These are phyloP conservation scores for Albatrellus ellisii DNA, from an alignment of 768 basidiomycete species.

Conservation along the genomic window DNA sequence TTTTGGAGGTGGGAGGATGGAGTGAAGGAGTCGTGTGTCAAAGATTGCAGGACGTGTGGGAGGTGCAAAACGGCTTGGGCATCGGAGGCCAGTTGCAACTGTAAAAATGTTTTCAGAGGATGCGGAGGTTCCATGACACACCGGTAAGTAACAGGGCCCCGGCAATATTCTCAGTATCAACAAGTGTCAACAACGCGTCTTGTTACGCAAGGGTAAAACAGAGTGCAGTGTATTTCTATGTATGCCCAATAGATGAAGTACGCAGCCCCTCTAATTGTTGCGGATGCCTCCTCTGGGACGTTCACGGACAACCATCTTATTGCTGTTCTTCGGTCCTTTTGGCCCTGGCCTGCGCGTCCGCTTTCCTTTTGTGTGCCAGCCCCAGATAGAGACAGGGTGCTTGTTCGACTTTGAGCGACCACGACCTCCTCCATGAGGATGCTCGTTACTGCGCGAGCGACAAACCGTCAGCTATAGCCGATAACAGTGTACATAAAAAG, in stretches of 20 bases:
- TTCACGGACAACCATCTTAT: constrained; percentile 82
- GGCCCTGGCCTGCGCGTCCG: constrained; percentile 89
- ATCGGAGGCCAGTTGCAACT: constrained; percentile 63
- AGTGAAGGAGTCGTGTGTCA: constrained; percentile 37
- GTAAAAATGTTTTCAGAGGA: constrained; percentile 50
- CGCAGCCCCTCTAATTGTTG: constrained; percentile 6
- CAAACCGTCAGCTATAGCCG: constrained; percentile 1
- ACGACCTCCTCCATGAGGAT: constrained; percentile 96
- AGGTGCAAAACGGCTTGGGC: constrained; percentile 42
- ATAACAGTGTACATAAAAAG: background rate
- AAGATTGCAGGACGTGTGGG: constrained; percentile 41
- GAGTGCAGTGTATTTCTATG: background rate
- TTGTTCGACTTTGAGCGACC: constrained; percentile 97
- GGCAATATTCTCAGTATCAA: background rate
- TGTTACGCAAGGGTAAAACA: background rate
- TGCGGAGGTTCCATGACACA: constrained; percentile 18
- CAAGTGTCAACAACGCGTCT: background rate
- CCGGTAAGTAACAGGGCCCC: background rate
- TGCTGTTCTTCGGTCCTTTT: constrained; percentile 80
- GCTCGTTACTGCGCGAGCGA: constrained; percentile 48
- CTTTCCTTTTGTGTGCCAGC: constrained; percentile 85
- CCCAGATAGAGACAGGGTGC: constrained; percentile 85
- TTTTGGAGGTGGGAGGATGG: constrained; percentile 59
- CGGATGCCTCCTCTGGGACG: constrained; percentile 62
- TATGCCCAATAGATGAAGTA: background rate